These are phyloP conservation scores for Takakia lepidozioides DNA, from an alignment of 225 moss, liverwort and hornwort genomes.

Conservation along the genomic window DNA sequence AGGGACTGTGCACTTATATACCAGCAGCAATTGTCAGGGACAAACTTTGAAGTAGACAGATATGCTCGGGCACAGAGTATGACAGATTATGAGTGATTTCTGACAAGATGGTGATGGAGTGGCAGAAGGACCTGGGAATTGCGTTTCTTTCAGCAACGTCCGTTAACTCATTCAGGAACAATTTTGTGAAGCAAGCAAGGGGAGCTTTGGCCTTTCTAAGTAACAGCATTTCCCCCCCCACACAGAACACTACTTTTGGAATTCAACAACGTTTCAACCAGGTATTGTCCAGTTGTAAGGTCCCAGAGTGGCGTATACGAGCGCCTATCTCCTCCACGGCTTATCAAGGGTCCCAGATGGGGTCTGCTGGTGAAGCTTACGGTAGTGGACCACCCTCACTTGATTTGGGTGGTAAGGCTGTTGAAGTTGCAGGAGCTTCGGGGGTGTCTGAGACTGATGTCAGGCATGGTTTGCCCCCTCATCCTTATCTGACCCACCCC, in stretches of 20 bases:
- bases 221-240: constrained; percentile 1
- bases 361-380: constrained; percentile 19
- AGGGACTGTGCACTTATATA: no score
- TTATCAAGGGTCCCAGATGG: constrained; percentile 20
- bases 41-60: no score
- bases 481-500: constrained; percentile 1
- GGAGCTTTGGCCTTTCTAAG: constrained; percentile 3
- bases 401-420: constrained; percentile 35
- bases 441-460: constrained; percentile 58
- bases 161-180: constrained; percentile 3
- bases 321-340: constrained; percentile 24
- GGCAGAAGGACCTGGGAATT: constrained; percentile 14
- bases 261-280: constrained; percentile 4
- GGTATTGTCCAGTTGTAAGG: neutral
- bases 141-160: neutral
- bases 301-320: constrained; percentile 6
- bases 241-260: constrained; percentile 13
- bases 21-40: no score
- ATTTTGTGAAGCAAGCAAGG: constrained; percentile 16
- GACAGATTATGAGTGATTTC: no score
- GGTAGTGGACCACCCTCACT: constrained; percentile 23
- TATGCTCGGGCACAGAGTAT: no score
- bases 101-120: no score
- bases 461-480: constrained; percentile 25
- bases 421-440: constrained; percentile 50